Conservation (phyloP, 2,329 filamentous ascomycete species). For the Talaromyces albobiverticillius region DNA sequence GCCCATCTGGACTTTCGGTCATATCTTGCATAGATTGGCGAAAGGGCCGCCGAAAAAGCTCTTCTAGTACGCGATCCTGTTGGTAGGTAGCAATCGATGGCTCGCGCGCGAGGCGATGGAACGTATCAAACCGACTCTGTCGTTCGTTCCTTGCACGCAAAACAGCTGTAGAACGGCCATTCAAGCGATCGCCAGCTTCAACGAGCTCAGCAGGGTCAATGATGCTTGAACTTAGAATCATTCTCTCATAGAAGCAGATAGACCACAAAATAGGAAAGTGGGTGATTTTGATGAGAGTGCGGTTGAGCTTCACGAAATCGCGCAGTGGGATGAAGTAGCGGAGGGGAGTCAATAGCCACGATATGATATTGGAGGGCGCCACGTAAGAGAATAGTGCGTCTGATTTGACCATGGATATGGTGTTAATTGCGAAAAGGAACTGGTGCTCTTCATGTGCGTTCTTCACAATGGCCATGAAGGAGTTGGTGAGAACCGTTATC, state of each 20-base stretch:
- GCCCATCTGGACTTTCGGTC: conserved; percentile 57
- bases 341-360: conserved; percentile 82
- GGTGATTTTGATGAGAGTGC: conserved; percentile 85
- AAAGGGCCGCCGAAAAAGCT: conserved; percentile 78
- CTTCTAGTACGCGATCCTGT: conserved; percentile 85
- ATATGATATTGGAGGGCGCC: conserved; percentile 85
- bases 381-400: conserved; percentile 93
- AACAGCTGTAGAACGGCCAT: conserved; percentile 48
- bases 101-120: conserved; percentile 68
- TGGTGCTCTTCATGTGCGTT: conserved; percentile 91
- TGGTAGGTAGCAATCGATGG: conserved; percentile 85
- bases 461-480: conserved; percentile 90
- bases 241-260: conserved; percentile 83
- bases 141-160: conserved; percentile 59
- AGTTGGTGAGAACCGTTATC: conserved; percentile 93
- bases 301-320: conserved; percentile 79
- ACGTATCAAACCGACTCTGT: conserved; percentile 58
- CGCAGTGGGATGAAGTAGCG: conserved; percentile 76
- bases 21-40: conserved; percentile 59
- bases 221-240: conserved; percentile 70
- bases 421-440: conserved; percentile 93
- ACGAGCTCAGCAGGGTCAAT: conserved; percentile 83
- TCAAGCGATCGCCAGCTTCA: conserved; percentile 61
- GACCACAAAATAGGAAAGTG: conserved; percentile 83
- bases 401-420: conserved; percentile 98